These are phyloP conservation scores for Backusella mclennaniae DNA, from an alignment of 192 early-diverging fungal species.

Conservation along the genomic window DNA sequence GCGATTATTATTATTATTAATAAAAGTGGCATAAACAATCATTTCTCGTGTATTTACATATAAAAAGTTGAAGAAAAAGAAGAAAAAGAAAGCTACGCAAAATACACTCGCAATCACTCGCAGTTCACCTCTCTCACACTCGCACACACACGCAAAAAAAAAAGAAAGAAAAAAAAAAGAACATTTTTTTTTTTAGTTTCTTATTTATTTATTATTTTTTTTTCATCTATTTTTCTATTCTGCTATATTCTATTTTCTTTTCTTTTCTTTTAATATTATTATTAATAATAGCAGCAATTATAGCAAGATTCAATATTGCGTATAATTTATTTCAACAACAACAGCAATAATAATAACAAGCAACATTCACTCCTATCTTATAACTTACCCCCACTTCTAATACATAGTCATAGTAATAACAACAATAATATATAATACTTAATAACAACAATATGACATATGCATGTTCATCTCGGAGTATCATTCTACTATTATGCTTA, in stretches of 20 bases:
- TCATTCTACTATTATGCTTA: slow-evolving; percentile 2
- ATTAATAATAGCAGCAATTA: too few species aligned
- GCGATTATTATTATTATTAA: background rate
- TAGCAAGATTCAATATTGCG: too few species aligned
- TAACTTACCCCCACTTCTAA: too few species aligned
- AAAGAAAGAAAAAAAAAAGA: background rate
- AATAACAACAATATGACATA: background rate
- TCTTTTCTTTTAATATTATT: too few species aligned
- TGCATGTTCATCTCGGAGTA: slow-evolving; percentile 4
- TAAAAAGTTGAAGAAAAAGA: background rate
- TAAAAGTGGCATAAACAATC: background rate
- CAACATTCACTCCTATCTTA: too few species aligned
- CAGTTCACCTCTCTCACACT: background rate
- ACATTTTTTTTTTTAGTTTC: background rate
- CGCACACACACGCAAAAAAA: background rate
- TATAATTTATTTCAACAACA: too few species aligned
- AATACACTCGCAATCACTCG: background rate
- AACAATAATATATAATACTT: background rate
- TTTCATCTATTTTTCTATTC: too few species aligned
- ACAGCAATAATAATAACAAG: too few species aligned
- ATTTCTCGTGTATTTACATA: background rate
- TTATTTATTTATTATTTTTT: too few species aligned
- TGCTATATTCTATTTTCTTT: too few species aligned
- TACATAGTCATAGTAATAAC: too few species aligned
- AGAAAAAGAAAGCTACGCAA: background rate